Evolutionary conservation across 1,284 basidiomycete genomes (phyloP), one percentile per base, ranked within the genome.

Genomic region (Marasmius fiardii): DNA sequence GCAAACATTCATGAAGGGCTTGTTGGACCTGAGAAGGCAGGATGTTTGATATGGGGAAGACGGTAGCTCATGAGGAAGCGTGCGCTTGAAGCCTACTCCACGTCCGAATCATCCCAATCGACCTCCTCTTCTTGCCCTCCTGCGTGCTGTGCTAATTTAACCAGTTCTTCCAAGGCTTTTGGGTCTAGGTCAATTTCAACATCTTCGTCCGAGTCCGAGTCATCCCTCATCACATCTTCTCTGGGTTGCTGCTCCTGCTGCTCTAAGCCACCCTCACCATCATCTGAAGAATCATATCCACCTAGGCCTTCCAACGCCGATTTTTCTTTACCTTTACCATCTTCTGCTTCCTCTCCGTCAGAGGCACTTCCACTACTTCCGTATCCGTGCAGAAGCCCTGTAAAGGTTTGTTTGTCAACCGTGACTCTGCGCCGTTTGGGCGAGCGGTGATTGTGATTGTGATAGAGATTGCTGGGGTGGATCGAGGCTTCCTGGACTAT

Each of bases 1-100:
- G 6, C 90, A 92, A 65, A 72, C 82, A 18, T 73, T 90, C 47
- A 90, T 92, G 88, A 91, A 90, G 63, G 88, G 87, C 1, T 66
- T 90, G 51, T 71, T 91, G 43, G 88, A 91, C 65, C 74, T 90
- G 53, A 75, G 86, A 57, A 74, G 88, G 60, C 82, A 85, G 62
- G 85, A 86, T 63, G 69, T 79, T 48, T 84, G 66, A 71, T 5
- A 16, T 24, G 21, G 51, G 20, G 47, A 18, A 7, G 7, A 23
- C 21, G 5, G 35, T 14, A 16, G 39, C 51, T 24, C 34, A 51
- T 34, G 21, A n/a, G n/a, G n/a, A n/a, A n/a, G n/a, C n/a, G n/a
- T n/a, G n/a, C n/a, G n/a, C n/a, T n/a, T n/a, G n/a, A n/a, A n/a
- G n/a, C 56, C 52, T 68, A 67, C 44, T 79, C 76, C 44, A 73